Evolutionary conservation across 2,329 filamentous ascomycete genomes (phyloP).

Genomic region (Neofusicoccum laricinum): DNA sequence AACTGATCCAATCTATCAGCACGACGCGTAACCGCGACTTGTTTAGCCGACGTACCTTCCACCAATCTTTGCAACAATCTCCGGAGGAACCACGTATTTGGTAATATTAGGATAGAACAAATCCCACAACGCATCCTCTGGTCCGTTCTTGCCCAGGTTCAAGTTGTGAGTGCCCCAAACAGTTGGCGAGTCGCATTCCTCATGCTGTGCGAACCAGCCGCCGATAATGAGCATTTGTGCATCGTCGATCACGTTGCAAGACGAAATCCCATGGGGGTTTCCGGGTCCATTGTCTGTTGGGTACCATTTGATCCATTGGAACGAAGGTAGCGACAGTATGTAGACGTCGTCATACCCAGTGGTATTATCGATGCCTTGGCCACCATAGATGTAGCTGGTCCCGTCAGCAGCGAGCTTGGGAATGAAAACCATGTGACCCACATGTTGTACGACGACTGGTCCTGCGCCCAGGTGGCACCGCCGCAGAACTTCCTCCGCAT

Average conservation of each 20-base stretch:
- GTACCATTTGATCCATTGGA: slow-evolving; percentile 60
- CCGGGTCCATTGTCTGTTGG: slow-evolving; percentile 43
- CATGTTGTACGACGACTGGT: slow-evolving; percentile 64
- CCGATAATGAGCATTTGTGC: slow-evolving; percentile 64
- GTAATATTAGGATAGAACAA: slow-evolving; percentile 50
- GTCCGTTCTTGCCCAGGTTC: slow-evolving; percentile 52
- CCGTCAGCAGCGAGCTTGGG: neutral
- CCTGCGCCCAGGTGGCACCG: slow-evolving; percentile 57
- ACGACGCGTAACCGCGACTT: neutral
- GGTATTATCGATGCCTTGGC: slow-evolving; percentile 48
- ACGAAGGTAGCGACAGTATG: slow-evolving; percentile 60
- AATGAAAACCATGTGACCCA: slow-evolving; percentile 34
- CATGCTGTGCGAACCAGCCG: slow-evolving; percentile 52
- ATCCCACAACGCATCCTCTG: slow-evolving; percentile 49
- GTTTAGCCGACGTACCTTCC: slow-evolving; percentile 29
- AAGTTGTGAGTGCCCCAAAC: slow-evolving; percentile 57
- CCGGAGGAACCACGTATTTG: slow-evolving; percentile 54
- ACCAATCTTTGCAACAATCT: slow-evolving; percentile 48
- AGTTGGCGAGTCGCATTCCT: slow-evolving; percentile 52
- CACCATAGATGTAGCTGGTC: slow-evolving; percentile 61
- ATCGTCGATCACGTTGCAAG: slow-evolving; percentile 55
- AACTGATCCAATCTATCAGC: slow-evolving; percentile 27
- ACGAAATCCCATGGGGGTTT: slow-evolving; percentile 54
- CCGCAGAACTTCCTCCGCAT: slow-evolving; percentile 60
- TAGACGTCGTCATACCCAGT: slow-evolving; percentile 62